phyloP scores from a whole-genome alignment of 2,329 filamentous ascomycete genomes.

The Plectosphaerella cucumerina region DNA sequence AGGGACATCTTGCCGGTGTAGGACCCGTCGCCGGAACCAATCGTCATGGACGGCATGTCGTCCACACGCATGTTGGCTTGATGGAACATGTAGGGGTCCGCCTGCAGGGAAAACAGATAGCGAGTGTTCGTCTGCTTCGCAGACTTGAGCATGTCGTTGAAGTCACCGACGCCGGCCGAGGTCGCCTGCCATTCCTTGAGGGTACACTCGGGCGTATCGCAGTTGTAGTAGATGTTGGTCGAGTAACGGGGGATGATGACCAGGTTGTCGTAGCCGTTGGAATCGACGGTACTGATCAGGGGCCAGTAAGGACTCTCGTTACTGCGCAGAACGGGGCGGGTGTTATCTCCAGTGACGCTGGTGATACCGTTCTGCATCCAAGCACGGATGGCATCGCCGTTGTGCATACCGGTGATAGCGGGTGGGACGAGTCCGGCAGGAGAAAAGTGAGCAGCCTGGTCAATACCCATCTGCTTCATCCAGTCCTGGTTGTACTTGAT shows the following conservation, averaged over 20 bases:
- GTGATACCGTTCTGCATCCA: constrained; percentile 56
- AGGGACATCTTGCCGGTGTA: constrained; percentile 43
- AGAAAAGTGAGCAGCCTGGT: constrained; percentile 42
- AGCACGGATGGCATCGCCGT: constrained; percentile 56
- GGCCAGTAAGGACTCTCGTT: constrained; percentile 47
- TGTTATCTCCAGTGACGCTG: constrained; percentile 60
- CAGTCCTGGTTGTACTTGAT: constrained; percentile 58
- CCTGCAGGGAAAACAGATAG: constrained; percentile 51
- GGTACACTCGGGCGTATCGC: constrained; percentile 52
- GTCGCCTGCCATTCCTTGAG: constrained; percentile 57
- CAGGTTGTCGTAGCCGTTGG: constrained; percentile 52
- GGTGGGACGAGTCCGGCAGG: constrained; percentile 55
- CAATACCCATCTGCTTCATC: constrained; percentile 49
- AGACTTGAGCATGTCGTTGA: constrained; percentile 43
- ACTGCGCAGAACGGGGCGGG: constrained; percentile 50
- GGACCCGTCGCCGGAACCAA: no score
- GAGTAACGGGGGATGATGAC: constrained; percentile 57
- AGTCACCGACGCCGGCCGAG: constrained; percentile 48
- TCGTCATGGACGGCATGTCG: constrained; percentile 39
- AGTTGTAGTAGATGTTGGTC: constrained; percentile 62
- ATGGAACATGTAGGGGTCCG: constrained; percentile 58
- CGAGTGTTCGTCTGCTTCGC: constrained; percentile 50
- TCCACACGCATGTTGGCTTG: constrained; percentile 55
- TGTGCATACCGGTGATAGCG: constrained; percentile 60
- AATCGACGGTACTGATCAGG: constrained; percentile 43